These are phyloP conservation scores for Dendrobium catenatum DNA, from an alignment of 106 monocot species.

Conservation along the genomic window DNA sequence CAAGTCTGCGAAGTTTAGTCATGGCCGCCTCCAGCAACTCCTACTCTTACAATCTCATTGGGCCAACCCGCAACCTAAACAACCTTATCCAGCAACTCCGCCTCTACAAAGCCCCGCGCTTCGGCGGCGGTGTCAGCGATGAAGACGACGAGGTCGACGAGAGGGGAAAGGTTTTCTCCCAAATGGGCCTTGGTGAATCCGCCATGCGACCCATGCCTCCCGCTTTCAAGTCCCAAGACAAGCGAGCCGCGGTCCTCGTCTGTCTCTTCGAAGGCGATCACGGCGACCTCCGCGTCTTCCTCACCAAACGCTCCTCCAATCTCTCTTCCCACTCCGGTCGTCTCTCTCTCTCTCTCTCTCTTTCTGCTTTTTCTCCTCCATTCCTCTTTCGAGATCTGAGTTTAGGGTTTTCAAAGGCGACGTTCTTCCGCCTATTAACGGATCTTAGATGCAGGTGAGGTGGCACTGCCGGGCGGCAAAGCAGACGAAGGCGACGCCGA, in stretches of 20 bases:
- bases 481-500: slow-evolving; percentile 39
- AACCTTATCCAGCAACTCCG: neutral
- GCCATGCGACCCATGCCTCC: neutral
- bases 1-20: neutral
- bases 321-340: slow-evolving; percentile 63
- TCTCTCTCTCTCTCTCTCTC: neutral
- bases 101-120: neutral
- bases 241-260: slow-evolving; percentile 56
- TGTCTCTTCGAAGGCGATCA: slow-evolving; percentile 17
- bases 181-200: neutral
- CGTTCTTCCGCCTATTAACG: neutral
- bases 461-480: slow-evolving; percentile 48
- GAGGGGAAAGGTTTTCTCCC: slow-evolving; percentile 1
- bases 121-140: neutral
- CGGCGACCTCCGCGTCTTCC: slow-evolving; percentile 17
- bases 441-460: slow-evolving; percentile 38
- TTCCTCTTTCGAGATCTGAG: neutral
- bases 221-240: neutral
- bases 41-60: neutral
- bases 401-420: neutral
- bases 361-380: neutral
- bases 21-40: neutral
- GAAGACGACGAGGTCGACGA: slow-evolving; percentile 4
- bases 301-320: slow-evolving; percentile 66
- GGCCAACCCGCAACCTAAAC: neutral